A percentile compares a stretch with the other conserved stretches of the same genome.
These are phyloP conservation scores for Halophytophthora polymorphica DNA, from an alignment of 352 stramenopile species.

Conservation along the genomic window DNA sequence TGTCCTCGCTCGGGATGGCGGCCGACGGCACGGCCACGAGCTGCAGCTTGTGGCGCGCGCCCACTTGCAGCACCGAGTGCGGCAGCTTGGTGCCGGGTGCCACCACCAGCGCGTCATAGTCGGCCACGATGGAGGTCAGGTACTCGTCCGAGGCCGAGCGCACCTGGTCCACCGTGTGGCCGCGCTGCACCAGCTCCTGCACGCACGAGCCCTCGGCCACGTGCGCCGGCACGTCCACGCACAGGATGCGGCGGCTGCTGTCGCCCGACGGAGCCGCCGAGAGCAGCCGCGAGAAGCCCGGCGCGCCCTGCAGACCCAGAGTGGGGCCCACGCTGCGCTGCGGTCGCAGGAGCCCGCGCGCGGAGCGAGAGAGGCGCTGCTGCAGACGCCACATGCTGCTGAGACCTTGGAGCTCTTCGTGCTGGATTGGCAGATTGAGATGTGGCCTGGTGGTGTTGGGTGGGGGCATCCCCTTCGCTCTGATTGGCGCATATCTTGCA, in stretches of 20 bases:
- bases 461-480: neutral
- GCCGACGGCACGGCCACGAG: conserved; percentile 55
- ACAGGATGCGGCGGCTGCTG: conserved; percentile 48
- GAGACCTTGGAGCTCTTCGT: neutral
- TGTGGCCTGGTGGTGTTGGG: neutral
- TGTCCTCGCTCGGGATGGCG: conserved; percentile 52
- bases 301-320: neutral
- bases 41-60: conserved; percentile 43
- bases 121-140: conserved; percentile 25
- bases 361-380: conserved; percentile 16
- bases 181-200: conserved; percentile 69
- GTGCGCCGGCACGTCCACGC: conserved; percentile 49
- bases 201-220: conserved; percentile 53
- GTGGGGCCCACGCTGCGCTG: neutral
- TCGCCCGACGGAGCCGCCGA: conserved; percentile 3
- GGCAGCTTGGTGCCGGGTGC: conserved; percentile 45
- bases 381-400: conserved; percentile 12
- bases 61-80: conserved; percentile 35
- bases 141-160: conserved; percentile 29
- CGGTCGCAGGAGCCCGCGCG: conserved; percentile 2
- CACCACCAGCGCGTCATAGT: conserved; percentile 69
- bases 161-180: conserved; percentile 58
- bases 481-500: conserved; percentile 1
- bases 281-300: conserved; percentile 10
- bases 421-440: neutral